Base-by-base conservation (phyloP, 352 stramenopile species). In the Phytophthora idaei region DNA sequence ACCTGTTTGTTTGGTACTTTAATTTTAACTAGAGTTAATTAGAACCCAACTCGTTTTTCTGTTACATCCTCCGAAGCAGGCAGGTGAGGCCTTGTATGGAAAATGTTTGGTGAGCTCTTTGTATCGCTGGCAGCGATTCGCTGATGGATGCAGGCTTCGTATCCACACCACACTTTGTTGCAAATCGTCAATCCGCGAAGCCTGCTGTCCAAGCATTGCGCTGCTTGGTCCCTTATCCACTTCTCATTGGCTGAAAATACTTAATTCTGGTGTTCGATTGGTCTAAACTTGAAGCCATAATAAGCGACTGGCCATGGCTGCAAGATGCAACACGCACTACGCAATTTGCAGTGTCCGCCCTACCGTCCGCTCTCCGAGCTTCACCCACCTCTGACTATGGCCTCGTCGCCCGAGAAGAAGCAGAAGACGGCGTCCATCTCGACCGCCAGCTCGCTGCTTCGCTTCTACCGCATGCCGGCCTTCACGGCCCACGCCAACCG, bases 391-490 rank as follows among this genome's bases (percentile, higher is more conserved):
- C 31, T 44, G 36, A 62, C 63, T 61, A 82, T 82, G 74, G 71
- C 78, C 50, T 63, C 57, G 34, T 73, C 61, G 41, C 71, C 62
- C 57, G 78, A 89, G 69, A 92, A 90, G 81, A 90, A 90, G 83
- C 83, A 85, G 61, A 89, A 89, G 77, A 84, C 73, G 45, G 57
- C 71, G 46, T 57, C 78, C 57, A 57, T 45, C 25, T 45, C 60
- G 25, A n/a, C 28, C 53, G 28, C 56, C 39, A 67, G 51, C 66
- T 74, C 78, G 53, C 71, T 94, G 51, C 71, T 83, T 71, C 83
- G 81, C 60, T 90, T 92, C 75, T 93, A 93, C 71, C 87, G 87
- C 65, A 77, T 80, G 61, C 87, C 85, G 28, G 86, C 82, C 52
- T 80, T 93, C 70, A 90, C 87, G 61, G 63, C 74, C 42, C 84